Conservation (phyloP, 2,329 filamentous ascomycete genomes). For the Bipolaris zeicola region DNA sequence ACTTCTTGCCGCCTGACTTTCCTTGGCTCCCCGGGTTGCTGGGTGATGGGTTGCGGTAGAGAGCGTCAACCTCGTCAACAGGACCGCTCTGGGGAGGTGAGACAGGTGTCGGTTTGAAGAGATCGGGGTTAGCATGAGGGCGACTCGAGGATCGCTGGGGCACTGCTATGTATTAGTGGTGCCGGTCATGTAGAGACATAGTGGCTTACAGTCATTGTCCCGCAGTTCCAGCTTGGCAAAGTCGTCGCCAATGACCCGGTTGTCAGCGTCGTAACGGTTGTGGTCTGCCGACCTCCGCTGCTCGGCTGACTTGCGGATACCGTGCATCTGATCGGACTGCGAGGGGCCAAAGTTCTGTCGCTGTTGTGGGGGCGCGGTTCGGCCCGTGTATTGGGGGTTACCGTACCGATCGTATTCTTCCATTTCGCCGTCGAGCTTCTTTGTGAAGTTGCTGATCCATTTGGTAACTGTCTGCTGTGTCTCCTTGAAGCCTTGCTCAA, state of each 20-base stretch:
- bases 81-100: constrained; percentile 62
- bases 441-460: constrained; percentile 90
- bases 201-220: constrained; percentile 61
- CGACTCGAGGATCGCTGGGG: constrained; percentile 64
- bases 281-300: constrained; percentile 78
- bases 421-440: constrained; percentile 84
- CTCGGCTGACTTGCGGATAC: constrained; percentile 50
- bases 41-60: constrained; percentile 64
- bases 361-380: constrained; percentile 33
- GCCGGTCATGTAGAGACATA: not conserved
- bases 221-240: constrained; percentile 71
- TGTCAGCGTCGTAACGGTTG: constrained; percentile 92
- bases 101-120: constrained; percentile 73
- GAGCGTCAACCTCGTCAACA: constrained; percentile 77
- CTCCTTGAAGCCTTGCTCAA: constrained; percentile 92
- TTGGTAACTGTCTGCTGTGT: constrained; percentile 91
- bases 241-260: constrained; percentile 85
- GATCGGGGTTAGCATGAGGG: constrained; percentile 74
- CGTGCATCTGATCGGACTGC: constrained; percentile 49
- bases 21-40: constrained; percentile 35
- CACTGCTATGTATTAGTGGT: constrained; percentile 36
- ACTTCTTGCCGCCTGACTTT: constrained; percentile 80
- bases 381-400: constrained; percentile 31
- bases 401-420: constrained; percentile 66
- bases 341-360: constrained; percentile 48